Conservation (phyloP, 2,329 filamentous ascomycete genomes). For the Phyllosticta citribraziliensis region DNA sequence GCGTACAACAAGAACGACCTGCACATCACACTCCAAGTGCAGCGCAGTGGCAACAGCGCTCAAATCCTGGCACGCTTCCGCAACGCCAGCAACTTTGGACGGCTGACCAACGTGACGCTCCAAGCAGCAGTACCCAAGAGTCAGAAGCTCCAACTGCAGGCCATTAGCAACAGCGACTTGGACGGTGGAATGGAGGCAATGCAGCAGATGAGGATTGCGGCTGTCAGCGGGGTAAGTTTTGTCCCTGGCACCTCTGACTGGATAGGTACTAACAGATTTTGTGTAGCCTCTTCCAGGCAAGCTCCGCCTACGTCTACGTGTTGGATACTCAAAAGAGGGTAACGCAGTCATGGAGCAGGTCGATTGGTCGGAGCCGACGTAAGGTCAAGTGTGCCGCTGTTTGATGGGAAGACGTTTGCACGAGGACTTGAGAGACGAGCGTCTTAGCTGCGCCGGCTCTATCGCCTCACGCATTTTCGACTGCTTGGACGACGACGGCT, state of each 20-base stretch:
- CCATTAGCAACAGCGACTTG: constrained; percentile 73
- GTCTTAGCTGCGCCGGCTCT: too few relatives aligned
- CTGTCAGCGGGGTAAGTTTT: constrained; percentile 75
- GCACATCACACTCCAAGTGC: constrained; percentile 69
- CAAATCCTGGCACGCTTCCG: constrained; percentile 78
- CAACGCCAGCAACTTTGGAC: constrained; percentile 58
- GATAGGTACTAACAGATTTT: constrained; percentile 1
- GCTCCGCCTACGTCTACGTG: constrained; percentile 73
- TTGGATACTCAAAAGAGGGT: constrained; percentile 66
- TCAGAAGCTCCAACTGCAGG: constrained; percentile 85
- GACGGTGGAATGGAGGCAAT: constrained; percentile 71
- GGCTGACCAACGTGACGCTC: constrained; percentile 65
- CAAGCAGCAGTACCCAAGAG: constrained; percentile 95
- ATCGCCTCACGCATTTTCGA: too few relatives aligned
- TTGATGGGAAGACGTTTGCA: too few relatives aligned
- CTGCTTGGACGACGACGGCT: too few relatives aligned
- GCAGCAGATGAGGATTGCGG: constrained; percentile 75
- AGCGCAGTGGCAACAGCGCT: constrained; percentile 69
- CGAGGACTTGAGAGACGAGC: too few relatives aligned
- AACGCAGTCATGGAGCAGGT: constrained; percentile 79
- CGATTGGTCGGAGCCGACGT: constrained; percentile 77
- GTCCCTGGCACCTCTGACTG: neutral
- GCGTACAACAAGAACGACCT: constrained; percentile 86
- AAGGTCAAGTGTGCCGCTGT: too few relatives aligned
- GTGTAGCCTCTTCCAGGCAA: constrained; percentile 51